phyloP scores from a whole-genome alignment of 2,329 filamentous ascomycete genomes.

The Scleromitrula shiraiana region DNA sequence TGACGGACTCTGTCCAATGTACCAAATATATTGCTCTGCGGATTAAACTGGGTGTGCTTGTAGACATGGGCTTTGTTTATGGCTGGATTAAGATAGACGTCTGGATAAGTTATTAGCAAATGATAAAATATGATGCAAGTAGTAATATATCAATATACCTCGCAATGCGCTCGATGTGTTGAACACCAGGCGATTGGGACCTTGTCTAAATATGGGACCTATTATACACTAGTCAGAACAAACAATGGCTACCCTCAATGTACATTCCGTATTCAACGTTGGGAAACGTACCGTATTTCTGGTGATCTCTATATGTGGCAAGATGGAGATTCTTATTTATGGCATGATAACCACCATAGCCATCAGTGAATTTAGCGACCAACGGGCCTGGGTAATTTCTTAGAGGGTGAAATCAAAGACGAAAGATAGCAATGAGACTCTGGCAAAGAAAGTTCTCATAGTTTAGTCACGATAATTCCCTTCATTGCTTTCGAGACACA shows the following conservation, averaged over 20 bases:
- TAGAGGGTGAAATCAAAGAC: conserved; percentile 55
- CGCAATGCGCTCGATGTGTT: not conserved
- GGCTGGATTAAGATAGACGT: not conserved
- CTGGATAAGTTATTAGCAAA: not conserved
- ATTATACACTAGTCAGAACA: not conserved
- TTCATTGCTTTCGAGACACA: no score
- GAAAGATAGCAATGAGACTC: conserved; percentile 36
- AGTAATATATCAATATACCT: not conserved
- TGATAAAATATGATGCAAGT: not conserved
- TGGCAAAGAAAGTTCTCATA: not conserved
- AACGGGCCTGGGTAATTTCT: conserved; percentile 58
- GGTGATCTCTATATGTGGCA: conserved; percentile 62
- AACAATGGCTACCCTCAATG: no score
- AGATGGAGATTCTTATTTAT: conserved; percentile 69
- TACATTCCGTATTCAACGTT: conserved; percentile 47
- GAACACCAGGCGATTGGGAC: not conserved
- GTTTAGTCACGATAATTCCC: no score
- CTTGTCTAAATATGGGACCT: not conserved
- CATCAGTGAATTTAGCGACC: conserved; percentile 55
- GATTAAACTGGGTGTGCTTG: not conserved
- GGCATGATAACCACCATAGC: conserved; percentile 63
- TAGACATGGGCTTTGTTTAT: not conserved
- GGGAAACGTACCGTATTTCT: conserved; percentile 52
- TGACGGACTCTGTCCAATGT: not conserved
- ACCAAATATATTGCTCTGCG: not conserved